Evolutionary conservation across 2,329 filamentous ascomycete genomes (phyloP), one percentile per base, ranked within the genome.

Genomic region (Ophiostoma himal-ulmi): DNA sequence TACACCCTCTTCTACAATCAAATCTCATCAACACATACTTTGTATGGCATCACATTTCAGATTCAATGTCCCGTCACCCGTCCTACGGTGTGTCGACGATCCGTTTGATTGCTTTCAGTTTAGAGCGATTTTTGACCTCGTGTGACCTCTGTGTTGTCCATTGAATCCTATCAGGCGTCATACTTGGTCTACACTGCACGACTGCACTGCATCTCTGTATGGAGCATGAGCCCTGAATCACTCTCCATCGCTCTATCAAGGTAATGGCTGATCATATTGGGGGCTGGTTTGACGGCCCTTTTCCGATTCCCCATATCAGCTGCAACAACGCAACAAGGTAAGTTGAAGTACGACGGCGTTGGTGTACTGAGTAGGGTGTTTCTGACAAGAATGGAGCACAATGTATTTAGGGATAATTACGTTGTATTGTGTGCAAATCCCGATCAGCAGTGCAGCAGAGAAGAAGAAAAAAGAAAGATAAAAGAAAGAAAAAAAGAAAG

Each of bases 341-440:
- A 17, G 41, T 17, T 17, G 30, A 44, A 17, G 11, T 39, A 39
- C 37, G 37, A 39, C 37, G 11, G 37, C 37, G 37, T 44, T 17
- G 41, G 41, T 17, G 14, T 44, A 14, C 1, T 44, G 10, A 44
- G 44, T 20, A 48, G 44, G 44, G 44, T 48, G 17, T 48, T 39
- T 39, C 30, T 39, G 2, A 13, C 37, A 39, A 39, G 10, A 20
- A 44, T 17, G 44, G 44, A 48, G 44, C 37, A 30, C 17, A 48
- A 20, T 14, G 8, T 48, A 48, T 48, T 48, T 48, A 48, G 44
- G 44, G 44, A 48, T 7, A 20, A 26, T 26, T 17, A 44, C 20
- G 57, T 62, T 26, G 57, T 34, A 62, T 62, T 34, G n/a, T 22
- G 7, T 62, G 57, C 26, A 62, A 62, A 62, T 62, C 57, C 57